Base-by-base conservation (phyloP, 139 green algal genomes). In the Asterochloris sp. region DNA sequence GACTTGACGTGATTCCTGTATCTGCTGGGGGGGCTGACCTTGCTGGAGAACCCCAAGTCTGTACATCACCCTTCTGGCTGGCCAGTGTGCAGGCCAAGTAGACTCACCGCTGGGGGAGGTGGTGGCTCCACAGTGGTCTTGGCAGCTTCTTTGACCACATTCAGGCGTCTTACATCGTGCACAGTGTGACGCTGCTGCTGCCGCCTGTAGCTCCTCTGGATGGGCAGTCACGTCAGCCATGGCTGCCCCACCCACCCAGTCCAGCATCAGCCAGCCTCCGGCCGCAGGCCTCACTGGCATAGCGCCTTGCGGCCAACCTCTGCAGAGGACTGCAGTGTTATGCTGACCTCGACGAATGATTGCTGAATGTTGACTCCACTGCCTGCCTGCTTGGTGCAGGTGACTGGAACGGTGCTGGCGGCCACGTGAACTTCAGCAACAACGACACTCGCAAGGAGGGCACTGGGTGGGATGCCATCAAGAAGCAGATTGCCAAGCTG, bases 371-470 rank as follows among this genome's bases (percentile, higher is more conserved):
- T 10, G 17, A 26, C 21, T 71, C 19, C 66, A 71, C 17, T 71
- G 66, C 66, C 17, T 91, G 71, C 74, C 88, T 28, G 89, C n/a
- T 11, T n/a, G 15, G 13, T 80, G 60, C 23, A 80, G 76, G 97
- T 63, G 97, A 99, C 93, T 99, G 97, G 97, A 99, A 99, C 89
- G 97, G 97, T 77, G 94, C 95, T 12, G 96, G 96, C 85, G 95
- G 95, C 84, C 97, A 99, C 92, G 89, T 86, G 83, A 99, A 99
- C 97, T 99, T 94, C 95, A 95, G 89, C 85, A 99, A 89, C 83
- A 96, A 98, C 73, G 87, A 76, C 76, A 99, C 96, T n/a, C 92
- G 97, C 76, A 79, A 78, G 17, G 74, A 81, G 21, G 85, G 77
- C 26, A 82, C 75, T 17, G 82, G 94, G 74, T 97, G 93, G 93